Percentiles rank a stretch among this genome's conserved stretches.
These are phyloP conservation scores for Pterocarpus macrocarpus DNA, from an alignment of 306 rosid genomes.

Conservation along the genomic window DNA sequence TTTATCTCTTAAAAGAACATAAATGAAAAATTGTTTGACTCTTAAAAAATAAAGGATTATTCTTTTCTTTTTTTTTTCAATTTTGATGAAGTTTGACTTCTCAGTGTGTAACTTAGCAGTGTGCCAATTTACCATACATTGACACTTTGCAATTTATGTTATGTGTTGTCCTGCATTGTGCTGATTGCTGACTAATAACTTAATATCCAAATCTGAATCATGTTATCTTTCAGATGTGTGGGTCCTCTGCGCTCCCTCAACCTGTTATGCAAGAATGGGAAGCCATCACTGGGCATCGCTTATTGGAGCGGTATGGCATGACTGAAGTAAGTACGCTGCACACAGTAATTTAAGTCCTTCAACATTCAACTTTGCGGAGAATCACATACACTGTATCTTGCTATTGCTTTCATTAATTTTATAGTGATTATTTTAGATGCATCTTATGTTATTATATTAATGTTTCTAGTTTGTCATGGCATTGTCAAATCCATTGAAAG, in stretches of 20 bases:
- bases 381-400: slow-evolving; percentile 19
- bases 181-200: slow-evolving; percentile 34
- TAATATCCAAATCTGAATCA: slow-evolving; percentile 15
- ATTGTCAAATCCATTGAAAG: slow-evolving; percentile 90
- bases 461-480: slow-evolving; percentile 93
- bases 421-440: slow-evolving; percentile 3
- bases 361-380: slow-evolving; percentile 16
- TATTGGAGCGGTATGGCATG: slow-evolving; percentile 97
- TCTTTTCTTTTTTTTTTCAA: neutral
- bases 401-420: slow-evolving; percentile 28
- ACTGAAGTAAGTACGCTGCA: slow-evolving; percentile 74
- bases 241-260: slow-evolving; percentile 95
- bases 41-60: slow-evolving; percentile 11
- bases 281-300: slow-evolving; percentile 82
- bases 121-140: slow-evolving; percentile 28
- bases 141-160: slow-evolving; percentile 22
- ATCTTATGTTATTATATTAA: slow-evolving; percentile 37
- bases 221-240: slow-evolving; percentile 80
- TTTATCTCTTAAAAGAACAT: slow-evolving; percentile 31
- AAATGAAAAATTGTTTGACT: slow-evolving; percentile 9
- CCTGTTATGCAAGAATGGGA: slow-evolving; percentile 96
- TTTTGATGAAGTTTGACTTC: slow-evolving; percentile 5
- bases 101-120: slow-evolving; percentile 12
- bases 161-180: slow-evolving; percentile 1
- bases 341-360: slow-evolving; percentile 41